Evolutionary conservation across 2,329 filamentous ascomycete genomes (phyloP).

Genomic region (Hirsutella thompsonii): DNA sequence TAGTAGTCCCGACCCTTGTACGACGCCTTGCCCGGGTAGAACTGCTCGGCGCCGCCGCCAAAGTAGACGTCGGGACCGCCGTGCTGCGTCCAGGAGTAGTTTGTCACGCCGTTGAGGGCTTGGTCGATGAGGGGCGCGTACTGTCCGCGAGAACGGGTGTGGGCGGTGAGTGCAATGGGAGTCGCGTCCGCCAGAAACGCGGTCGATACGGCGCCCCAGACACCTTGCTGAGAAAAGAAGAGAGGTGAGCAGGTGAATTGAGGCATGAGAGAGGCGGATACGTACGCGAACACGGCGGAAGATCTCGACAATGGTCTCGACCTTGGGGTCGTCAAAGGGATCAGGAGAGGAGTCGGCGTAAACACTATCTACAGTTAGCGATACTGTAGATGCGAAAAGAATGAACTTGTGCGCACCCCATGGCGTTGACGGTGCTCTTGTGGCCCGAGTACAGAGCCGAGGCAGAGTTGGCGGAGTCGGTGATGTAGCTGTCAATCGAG

Average conservation of each 20-base stretch:
- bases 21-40: conserved; percentile 50
- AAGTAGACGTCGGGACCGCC: conserved; percentile 70
- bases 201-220: conserved; percentile 61
- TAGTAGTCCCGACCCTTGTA: conserved; percentile 69
- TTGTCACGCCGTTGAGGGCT: conserved; percentile 60
- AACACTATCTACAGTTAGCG: conserved; percentile 35
- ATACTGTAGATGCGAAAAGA: neutral
- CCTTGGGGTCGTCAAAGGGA: conserved; percentile 71
- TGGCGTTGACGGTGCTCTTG: conserved; percentile 71
- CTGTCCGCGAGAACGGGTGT: conserved; percentile 56
- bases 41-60: conserved; percentile 72
- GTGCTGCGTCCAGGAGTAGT: conserved; percentile 71
- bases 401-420: conserved; percentile 36
- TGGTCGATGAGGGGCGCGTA: conserved; percentile 66
- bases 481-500: conserved; percentile 75
- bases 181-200: conserved; percentile 74
- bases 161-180: conserved; percentile 59
- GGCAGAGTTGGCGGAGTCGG: conserved; percentile 75
- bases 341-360: conserved; percentile 66
- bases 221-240: conserved; percentile 25
- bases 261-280: conserved; percentile 5
- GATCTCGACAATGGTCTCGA: conserved; percentile 72
- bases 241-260: neutral
- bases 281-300: conserved; percentile 56
- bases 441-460: conserved; percentile 73